Evolutionary conservation across 2,329 filamentous ascomycete species (phyloP).

Genomic region (Arthrinium puccinioides): DNA sequence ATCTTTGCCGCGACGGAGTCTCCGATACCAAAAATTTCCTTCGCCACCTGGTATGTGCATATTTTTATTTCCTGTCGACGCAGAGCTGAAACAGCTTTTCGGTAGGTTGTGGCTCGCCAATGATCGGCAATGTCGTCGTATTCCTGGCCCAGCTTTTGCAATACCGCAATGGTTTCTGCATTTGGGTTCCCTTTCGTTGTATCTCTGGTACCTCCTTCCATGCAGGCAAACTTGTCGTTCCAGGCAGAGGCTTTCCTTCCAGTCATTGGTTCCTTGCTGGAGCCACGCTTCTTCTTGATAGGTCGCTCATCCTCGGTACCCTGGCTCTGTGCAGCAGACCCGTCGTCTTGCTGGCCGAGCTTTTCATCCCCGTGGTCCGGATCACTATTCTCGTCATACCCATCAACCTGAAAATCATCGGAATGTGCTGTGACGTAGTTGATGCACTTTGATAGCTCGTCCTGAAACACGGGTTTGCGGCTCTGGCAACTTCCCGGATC

Average conservation of each 20-base stretch:
- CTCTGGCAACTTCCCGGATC: too few relatives aligned
- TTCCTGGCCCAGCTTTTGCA: slow-evolving; percentile 73
- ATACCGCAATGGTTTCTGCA: slow-evolving; percentile 62
- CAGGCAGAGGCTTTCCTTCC: slow-evolving; percentile 14
- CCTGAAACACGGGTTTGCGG: slow-evolving; percentile 22
- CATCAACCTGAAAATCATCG: slow-evolving; percentile 45
- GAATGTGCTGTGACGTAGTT: slow-evolving; percentile 52
- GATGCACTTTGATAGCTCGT: slow-evolving; percentile 60
- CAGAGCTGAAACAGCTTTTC: slow-evolving; percentile 68
- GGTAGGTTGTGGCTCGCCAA: slow-evolving; percentile 71
- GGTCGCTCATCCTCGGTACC: slow-evolving; percentile 9
- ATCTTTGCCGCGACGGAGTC: slow-evolving; percentile 73
- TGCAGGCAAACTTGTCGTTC: slow-evolving; percentile 47
- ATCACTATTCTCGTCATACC: slow-evolving; percentile 29
- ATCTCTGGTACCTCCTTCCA: slow-evolving; percentile 40
- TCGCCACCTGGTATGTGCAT: slow-evolving; percentile 61
- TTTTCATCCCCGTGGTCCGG: slow-evolving; percentile 12
- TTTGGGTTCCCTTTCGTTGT: slow-evolving; percentile 58
- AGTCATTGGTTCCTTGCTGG: slow-evolving; percentile 11
- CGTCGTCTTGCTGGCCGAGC: slow-evolving; percentile 19
- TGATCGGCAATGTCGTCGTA: slow-evolving; percentile 65
- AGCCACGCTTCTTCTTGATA: slow-evolving; percentile 13
- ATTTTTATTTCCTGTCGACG: slow-evolving; percentile 59
- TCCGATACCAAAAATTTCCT: slow-evolving; percentile 62
- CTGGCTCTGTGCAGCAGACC: not conserved